Percentiles rank a stretch among this genome's conserved stretches.
Conservation (phyloP, 257 asterid species). For the Capsicum chinense region DNA sequence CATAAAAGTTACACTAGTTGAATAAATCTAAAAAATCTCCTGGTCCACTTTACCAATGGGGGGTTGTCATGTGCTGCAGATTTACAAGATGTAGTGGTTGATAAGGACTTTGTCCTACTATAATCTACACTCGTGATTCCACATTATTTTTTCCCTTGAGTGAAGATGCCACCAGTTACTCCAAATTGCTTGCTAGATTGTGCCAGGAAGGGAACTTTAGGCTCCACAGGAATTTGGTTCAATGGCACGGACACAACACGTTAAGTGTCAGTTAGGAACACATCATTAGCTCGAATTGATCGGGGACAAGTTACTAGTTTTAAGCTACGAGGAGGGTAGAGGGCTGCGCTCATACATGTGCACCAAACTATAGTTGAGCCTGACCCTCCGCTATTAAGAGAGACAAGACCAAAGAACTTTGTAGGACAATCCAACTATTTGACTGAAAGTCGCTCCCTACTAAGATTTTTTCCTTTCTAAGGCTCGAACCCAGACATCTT, state of each 20-base stretch:
- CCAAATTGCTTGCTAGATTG: background rate
- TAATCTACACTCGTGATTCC: conserved; percentile 21
- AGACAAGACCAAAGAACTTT: background rate
- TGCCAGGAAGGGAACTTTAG: background rate
- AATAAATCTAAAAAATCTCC: background rate
- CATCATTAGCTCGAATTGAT: background rate
- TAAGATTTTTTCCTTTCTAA: background rate
- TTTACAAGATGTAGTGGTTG: conserved; percentile 1
- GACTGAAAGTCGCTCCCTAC: background rate
- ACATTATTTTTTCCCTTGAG: background rate
- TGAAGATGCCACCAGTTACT: background rate
- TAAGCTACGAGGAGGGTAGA: background rate
- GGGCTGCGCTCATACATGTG: background rate
- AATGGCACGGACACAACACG: background rate
- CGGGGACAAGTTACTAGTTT: background rate
- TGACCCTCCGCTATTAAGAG: background rate
- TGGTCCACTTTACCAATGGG: conserved; percentile 1
- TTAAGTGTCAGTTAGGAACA: background rate
- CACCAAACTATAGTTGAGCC: background rate
- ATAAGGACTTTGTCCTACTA: conserved; percentile 17
- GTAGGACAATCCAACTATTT: background rate
- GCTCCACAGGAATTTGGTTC: background rate
- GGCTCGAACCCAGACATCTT: background rate
- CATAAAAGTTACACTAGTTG: background rate
- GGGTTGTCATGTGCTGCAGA: conserved; percentile 24